Conservation (phyloP, 1,284 basidiomycete genomes). For the Sporisorium graminicola region DNA sequence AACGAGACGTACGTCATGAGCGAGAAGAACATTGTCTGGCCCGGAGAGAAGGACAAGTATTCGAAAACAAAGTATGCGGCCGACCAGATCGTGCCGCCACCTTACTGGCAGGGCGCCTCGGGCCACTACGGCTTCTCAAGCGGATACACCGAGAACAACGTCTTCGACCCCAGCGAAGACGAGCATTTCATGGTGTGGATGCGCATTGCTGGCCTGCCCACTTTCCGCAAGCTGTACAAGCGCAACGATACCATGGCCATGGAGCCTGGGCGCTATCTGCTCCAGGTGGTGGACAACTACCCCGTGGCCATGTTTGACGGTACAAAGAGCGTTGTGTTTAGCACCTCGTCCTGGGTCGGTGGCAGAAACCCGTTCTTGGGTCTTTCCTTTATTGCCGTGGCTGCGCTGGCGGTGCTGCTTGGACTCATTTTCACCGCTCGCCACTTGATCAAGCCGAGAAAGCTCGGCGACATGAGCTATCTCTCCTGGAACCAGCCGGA, state of each 20-base stretch:
- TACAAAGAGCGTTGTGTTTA: conserved; percentile 96
- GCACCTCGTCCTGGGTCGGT: conserved; percentile 97
- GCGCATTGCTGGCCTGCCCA: conserved; percentile 95
- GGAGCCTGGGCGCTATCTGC: conserved; percentile 80
- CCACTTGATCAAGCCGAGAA: conserved; percentile 93
- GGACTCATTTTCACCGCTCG: conserved; percentile 89
- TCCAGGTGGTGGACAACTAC: conserved; percentile 88
- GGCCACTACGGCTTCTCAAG: conserved; percentile 75
- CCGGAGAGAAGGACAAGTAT: conserved; percentile 92
- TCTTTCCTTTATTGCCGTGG: conserved; percentile 93
- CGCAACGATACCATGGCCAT: conserved; percentile 86
- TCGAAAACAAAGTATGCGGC: conserved; percentile 63
- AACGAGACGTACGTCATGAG: conserved; percentile 79
- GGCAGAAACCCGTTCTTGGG: conserved; percentile 98
- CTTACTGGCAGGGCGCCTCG: conserved; percentile 78
- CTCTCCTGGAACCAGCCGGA: conserved; percentile 67
- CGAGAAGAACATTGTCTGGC: conserved; percentile 88
- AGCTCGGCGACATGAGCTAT: conserved; percentile 71
- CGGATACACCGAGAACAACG: conserved; percentile 77
- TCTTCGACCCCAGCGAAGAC: conserved; percentile 82
- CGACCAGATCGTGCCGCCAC: conserved; percentile 86
- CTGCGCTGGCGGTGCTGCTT: conserved; percentile 86
- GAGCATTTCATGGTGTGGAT: conserved; percentile 99
- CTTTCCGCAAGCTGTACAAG: conserved; percentile 93
- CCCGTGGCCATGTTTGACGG: conserved; percentile 91